Base-by-base conservation (phyloP, 805 yeast genomes). In the Scheffersomyces coipomensis region DNA sequence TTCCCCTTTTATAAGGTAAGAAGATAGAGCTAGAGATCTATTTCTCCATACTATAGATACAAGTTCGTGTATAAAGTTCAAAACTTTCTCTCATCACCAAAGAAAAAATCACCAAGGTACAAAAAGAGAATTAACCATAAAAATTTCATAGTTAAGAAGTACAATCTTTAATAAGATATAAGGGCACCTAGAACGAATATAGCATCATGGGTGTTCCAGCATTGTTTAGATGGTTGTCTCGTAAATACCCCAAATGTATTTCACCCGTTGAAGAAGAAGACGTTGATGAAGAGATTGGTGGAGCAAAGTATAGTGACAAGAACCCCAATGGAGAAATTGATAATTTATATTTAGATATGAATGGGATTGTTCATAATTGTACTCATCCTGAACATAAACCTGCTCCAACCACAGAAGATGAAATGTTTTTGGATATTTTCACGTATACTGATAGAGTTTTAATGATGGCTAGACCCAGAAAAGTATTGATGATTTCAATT, bases 301-400 rank as follows among this genome's bases (percentile, higher is more conserved):
- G 89, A 0, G 73, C 85, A 3, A 76, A 74, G 47, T 89, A 86
- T 58, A 56, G 79, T 16, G 77, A 79, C 37, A 83, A 93, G 10
- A 93, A 93, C 59, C 96, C 96, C 3, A 93, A 93, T 63, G 99
- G 98, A 19, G 99, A 93, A 65, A 67, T 89, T 34, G 98, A 93
- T 59, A 93, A 93, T 58, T 64, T 93, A 36, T 93, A 93, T 58
- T 71, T 93, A 46, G 99, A 93, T 66, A 93, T 93, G 99, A 93
- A 93, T 59, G 99, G 98, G 70, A 93, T 93, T 56, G 99, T 93
- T 4, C 99, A 93, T 69, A 99, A 99, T 1, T 93, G 98, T 71
- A 85, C 97, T 2, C 99, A 93, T 62, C 99, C 99, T 1, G 99
- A 91, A 56, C 86, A 91, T 49, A 84, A 84, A 50, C 96, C 97